Evolutionary conservation across 306 rosid genomes (phyloP).

Genomic region (Astragalus glycyphyllos): DNA sequence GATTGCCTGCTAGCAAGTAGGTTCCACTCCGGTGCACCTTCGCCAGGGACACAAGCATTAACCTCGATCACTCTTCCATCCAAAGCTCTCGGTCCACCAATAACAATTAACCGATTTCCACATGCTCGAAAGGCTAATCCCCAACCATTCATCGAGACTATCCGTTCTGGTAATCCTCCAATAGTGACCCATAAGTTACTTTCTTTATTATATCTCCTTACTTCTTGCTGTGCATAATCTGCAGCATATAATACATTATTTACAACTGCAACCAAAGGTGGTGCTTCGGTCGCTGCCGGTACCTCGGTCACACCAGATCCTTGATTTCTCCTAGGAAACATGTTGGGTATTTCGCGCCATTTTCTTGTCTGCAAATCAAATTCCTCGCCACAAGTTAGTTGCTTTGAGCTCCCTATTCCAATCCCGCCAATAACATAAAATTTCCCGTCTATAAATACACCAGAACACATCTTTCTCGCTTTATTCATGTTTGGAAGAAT

Average conservation of each 20-base stretch:
- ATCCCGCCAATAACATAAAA: constrained; percentile 79
- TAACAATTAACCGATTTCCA: constrained; percentile 64
- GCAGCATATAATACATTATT: constrained; percentile 72
- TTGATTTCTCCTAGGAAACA: constrained; percentile 61
- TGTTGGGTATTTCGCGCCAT: constrained; percentile 75
- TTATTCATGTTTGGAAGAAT: constrained; percentile 72
- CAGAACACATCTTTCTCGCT: constrained; percentile 79
- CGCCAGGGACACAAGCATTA: constrained; percentile 64
- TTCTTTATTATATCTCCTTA: constrained; percentile 60
- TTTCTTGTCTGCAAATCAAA: constrained; percentile 56
- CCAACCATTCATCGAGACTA: constrained; percentile 69
- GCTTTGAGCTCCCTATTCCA: constrained; percentile 48
- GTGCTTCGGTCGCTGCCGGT: constrained; percentile 63
- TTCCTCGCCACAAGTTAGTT: constrained; percentile 71
- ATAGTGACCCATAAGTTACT: constrained; percentile 49
- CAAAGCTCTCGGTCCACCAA: constrained; percentile 64
- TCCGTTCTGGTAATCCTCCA: constrained; percentile 67
- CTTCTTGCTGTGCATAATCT: constrained; percentile 60
- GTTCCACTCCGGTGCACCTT: constrained; percentile 63
- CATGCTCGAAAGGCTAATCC: constrained; percentile 82
- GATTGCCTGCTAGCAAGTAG: constrained; percentile 58
- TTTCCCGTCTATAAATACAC: constrained; percentile 62
- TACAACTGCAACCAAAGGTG: constrained; percentile 83
- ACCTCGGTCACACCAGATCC: constrained; percentile 51
- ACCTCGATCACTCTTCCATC: constrained; percentile 61